phyloP scores from a whole-genome alignment of 306 rosid genomes.

The Cucumis hystrix region DNA sequence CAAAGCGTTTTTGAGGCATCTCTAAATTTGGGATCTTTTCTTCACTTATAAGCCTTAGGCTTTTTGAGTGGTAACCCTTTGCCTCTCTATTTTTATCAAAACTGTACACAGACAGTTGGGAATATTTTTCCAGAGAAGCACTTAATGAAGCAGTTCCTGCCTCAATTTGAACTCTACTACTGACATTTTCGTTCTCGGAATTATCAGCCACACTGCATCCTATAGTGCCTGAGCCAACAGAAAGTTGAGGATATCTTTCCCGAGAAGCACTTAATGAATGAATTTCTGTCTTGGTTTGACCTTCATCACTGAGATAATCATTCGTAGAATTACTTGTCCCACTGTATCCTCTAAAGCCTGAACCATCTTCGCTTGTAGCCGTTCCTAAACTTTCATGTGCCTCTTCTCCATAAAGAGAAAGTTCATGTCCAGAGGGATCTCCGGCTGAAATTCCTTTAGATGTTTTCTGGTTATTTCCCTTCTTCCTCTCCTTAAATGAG shows the following conservation, averaged over 20 bases:
- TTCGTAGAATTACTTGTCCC: background rate
- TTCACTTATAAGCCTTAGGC: slow-evolving; percentile 48
- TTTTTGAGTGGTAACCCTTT: slow-evolving; percentile 29
- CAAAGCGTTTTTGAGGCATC: slow-evolving; percentile 23
- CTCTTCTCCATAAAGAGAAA: slow-evolving; percentile 19
- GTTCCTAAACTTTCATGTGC: slow-evolving; percentile 16
- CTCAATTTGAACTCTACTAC: slow-evolving; percentile 15
- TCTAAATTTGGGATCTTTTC: slow-evolving; percentile 27
- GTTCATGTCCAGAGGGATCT: slow-evolving; percentile 16
- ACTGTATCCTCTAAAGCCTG: slow-evolving; percentile 20
- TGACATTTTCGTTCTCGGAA: background rate
- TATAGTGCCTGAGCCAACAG: slow-evolving; percentile 10
- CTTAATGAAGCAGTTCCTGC: slow-evolving; percentile 46
- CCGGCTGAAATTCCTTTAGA: slow-evolving; percentile 5
- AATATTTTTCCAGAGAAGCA: slow-evolving; percentile 56
- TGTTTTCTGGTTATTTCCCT: slow-evolving; percentile 22
- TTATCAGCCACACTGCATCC: slow-evolving; percentile 14
- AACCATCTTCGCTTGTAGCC: slow-evolving; percentile 13
- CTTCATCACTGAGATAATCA: slow-evolving; percentile 5
- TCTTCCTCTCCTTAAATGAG: slow-evolving; percentile 47
- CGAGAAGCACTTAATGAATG: slow-evolving; percentile 52
- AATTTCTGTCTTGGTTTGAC: slow-evolving; percentile 26
- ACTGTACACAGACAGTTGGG: slow-evolving; percentile 45
- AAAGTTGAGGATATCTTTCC: slow-evolving; percentile 54
- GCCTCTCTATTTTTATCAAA: slow-evolving; percentile 27